Evolutionary conservation across 78 protist species (phyloP).

Genomic region (Dictyostelium capitatum): DNA sequence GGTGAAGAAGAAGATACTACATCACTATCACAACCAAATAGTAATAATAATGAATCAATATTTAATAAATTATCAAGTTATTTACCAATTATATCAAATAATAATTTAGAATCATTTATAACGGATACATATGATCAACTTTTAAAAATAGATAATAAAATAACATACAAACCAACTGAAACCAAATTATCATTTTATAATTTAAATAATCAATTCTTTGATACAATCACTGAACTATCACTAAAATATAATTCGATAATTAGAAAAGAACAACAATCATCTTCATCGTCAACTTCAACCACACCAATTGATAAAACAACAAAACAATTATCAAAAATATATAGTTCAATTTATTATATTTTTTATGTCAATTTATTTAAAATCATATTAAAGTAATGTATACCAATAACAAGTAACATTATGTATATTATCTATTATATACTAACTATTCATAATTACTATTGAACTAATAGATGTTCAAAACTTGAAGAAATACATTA

Average conservation of each 20-base stretch:
- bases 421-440: no score
- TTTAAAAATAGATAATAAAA: not conserved
- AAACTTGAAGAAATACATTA: conserved; percentile 4
- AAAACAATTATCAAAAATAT: conserved; percentile 5
- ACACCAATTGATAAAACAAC: not conserved
- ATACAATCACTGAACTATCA: conserved; percentile 41
- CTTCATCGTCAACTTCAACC: not conserved
- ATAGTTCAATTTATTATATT: conserved; percentile 42
- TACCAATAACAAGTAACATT: no score
- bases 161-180: not conserved
- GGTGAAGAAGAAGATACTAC: not conserved
- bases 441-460: not conserved
- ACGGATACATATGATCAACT: not conserved
- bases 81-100: conserved; percentile 29
- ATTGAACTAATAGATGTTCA: conserved; percentile 4
- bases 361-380: conserved; percentile 17
- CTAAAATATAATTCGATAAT: conserved; percentile 65
- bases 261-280: conserved; percentile 23
- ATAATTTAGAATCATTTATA: conserved; percentile 22
- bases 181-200: not conserved
- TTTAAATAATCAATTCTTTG: conserved; percentile 29
- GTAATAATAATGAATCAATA: not conserved
- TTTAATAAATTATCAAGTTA: conserved; percentile 46
- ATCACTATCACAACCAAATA: no score
- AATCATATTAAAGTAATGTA: conserved; percentile 35